phyloP scores from a whole-genome alignment of 257 asterid species.

The Craterostigma plantagineum region DNA sequence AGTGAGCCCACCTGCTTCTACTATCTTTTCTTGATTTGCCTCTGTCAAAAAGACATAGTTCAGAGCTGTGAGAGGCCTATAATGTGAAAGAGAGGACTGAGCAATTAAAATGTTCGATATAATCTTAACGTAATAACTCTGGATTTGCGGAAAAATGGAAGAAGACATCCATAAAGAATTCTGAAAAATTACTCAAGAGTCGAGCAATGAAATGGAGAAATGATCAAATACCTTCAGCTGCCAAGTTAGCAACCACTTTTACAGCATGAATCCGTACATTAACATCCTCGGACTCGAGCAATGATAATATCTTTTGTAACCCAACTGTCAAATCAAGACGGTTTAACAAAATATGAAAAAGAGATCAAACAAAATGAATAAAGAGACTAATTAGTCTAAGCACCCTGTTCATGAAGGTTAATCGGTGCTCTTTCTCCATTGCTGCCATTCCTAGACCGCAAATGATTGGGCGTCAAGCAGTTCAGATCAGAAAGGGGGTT shows the following conservation, averaged over 20 bases:
- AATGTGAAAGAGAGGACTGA: too few relatives aligned
- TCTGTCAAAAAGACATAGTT: conserved; percentile 20
- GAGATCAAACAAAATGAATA: conserved; percentile 4
- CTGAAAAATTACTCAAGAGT: too few relatives aligned
- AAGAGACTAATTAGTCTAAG: conserved; percentile 8
- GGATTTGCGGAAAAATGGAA: too few relatives aligned
- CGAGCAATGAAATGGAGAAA: too few relatives aligned
- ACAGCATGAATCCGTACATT: conserved; percentile 93
- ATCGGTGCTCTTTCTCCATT: conserved; percentile 70
- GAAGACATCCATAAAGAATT: too few relatives aligned
- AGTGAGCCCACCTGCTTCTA: conserved; percentile 96
- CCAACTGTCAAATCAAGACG: conserved; percentile 46
- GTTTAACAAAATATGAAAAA: conserved; percentile 10
- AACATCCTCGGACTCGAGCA: conserved; percentile 90
- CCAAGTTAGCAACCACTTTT: conserved; percentile 96
- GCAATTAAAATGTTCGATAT: too few relatives aligned
- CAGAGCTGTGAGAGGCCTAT: too few relatives aligned
- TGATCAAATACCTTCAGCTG: conserved; percentile 80
- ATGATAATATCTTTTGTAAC: conserved; percentile 79
- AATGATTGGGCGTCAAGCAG: conserved; percentile 36
- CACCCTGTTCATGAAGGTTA: conserved; percentile 97
- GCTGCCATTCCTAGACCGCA: conserved; percentile 47
- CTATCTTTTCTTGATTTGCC: conserved; percentile 90
- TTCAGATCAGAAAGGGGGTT: conserved; percentile 42
- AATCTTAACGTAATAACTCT: too few relatives aligned